phyloP scores from a whole-genome alignment of 192 early-diverging fungal species.

The Rhizophlyctis rosea region DNA sequence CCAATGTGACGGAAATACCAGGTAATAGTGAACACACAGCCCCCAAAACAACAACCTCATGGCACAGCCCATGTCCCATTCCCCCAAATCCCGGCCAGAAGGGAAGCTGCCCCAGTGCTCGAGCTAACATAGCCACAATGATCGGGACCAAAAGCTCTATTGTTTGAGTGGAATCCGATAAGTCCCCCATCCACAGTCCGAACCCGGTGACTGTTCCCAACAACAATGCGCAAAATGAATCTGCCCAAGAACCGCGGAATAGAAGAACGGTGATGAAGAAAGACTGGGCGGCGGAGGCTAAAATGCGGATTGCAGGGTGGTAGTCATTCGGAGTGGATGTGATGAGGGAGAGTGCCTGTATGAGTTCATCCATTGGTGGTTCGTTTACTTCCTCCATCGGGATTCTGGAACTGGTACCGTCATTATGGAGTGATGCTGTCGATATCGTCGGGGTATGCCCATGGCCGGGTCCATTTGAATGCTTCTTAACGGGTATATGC shows the following conservation, averaged over 20 bases:
- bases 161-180: conserved; percentile 11
- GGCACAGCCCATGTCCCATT: conserved; percentile 15
- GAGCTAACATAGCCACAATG: conserved; percentile 6
- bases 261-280: conserved; percentile 15
- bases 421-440: no score
- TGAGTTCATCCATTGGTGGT: no score
- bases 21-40: conserved; percentile 20
- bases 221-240: conserved; percentile 12
- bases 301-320: conserved; percentile 5
- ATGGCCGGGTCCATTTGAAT: no score
- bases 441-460: no score
- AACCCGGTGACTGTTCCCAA: conserved; percentile 10
- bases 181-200: conserved; percentile 6
- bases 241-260: conserved; percentile 27
- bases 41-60: conserved; percentile 14
- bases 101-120: conserved; percentile 4
- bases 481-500: no score
- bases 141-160: conserved; percentile 17
- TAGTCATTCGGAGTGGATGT: conserved; percentile 24
- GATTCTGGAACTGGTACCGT: no score
- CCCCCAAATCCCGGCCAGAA: conserved; percentile 14
- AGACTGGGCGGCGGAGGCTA: conserved; percentile 15
- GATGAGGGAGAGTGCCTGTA: no score
- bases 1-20: conserved; percentile 24
- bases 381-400: no score